A percentile compares a stretch with the other conserved stretches of the same genome.
Evolutionary conservation across 305 asterid species (phyloP).

Genomic region (Fraxinus baroniana): DNA sequence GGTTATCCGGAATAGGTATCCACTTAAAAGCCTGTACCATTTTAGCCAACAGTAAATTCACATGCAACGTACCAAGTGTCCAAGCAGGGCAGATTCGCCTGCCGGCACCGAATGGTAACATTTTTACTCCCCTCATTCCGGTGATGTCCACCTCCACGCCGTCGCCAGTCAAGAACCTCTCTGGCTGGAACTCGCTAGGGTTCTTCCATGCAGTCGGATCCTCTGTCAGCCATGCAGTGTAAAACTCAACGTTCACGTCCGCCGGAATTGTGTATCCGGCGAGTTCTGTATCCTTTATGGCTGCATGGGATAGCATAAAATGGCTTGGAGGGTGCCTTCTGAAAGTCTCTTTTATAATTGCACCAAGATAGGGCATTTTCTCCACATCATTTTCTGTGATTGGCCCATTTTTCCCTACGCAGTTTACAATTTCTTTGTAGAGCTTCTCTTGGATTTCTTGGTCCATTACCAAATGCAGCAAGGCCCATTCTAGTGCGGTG

Average conservation of each 20-base stretch:
- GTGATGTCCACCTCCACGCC: constrained; percentile 86
- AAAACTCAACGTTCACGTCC: constrained; percentile 69
- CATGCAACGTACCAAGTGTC: constrained; percentile 73
- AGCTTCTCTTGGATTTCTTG: constrained; percentile 69
- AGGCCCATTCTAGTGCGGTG: constrained; percentile 81
- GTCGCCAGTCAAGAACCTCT: constrained; percentile 76
- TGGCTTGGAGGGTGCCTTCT: constrained; percentile 88
- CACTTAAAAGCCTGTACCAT: constrained; percentile 84
- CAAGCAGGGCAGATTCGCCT: constrained; percentile 94
- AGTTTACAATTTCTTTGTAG: constrained; percentile 56
- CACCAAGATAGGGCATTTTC: constrained; percentile 72
- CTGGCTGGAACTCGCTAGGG: constrained; percentile 69
- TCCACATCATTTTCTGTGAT: constrained; percentile 65
- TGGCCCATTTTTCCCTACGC: constrained; percentile 55
- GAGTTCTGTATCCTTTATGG: constrained; percentile 54
- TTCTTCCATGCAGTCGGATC: constrained; percentile 67
- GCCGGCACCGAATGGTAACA: constrained; percentile 94
- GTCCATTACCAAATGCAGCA: constrained; percentile 58
- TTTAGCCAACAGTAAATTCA: constrained; percentile 61
- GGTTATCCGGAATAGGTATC: constrained; percentile 71
- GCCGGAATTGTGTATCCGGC: constrained; percentile 86
- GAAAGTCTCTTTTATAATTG: constrained; percentile 71
- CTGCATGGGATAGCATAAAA: constrained; percentile 78
- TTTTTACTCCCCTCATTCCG: constrained; percentile 72
- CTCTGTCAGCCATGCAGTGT: constrained; percentile 88